Evolutionary conservation across 805 yeast species (phyloP).

Genomic region (Yarrowia keelungensis): DNA sequence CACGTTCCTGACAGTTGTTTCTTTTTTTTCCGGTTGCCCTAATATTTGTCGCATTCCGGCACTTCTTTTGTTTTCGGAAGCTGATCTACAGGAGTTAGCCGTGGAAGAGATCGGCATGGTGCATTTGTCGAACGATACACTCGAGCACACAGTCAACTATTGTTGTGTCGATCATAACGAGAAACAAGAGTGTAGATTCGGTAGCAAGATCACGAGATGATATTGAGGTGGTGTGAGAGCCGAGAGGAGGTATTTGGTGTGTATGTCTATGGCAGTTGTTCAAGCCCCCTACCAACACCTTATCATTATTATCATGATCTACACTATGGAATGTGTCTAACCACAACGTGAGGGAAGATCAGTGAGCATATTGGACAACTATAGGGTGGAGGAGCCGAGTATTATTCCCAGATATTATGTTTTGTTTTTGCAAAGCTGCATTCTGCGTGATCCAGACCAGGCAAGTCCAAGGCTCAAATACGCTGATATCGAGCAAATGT

Average conservation of each 20-base stretch:
- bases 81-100: slow-evolving; percentile 27
- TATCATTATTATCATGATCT: background rate
- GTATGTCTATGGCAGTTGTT: too few relatives aligned
- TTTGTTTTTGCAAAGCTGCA: background rate
- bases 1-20: too few relatives aligned
- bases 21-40: background rate
- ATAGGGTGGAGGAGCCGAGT: background rate
- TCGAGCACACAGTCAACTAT: background rate
- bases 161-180: slow-evolving; percentile 3
- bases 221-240: background rate
- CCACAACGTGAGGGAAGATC: slow-evolving; percentile 2
- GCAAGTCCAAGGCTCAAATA: background rate
- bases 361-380: background rate
- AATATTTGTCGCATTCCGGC: background rate
- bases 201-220: too few relatives aligned
- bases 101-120: slow-evolving; percentile 8
- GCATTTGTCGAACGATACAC: slow-evolving; percentile 19
- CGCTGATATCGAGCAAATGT: too few relatives aligned
- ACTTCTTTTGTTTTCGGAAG: slow-evolving; percentile 10
- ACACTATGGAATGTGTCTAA: background rate
- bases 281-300: background rate
- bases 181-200: too few relatives aligned
- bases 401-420: background rate
- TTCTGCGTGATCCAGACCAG: background rate
- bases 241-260: too few relatives aligned